phyloP scores from a whole-genome alignment of 306 rosid genomes.

The Acacia acuminata region DNA sequence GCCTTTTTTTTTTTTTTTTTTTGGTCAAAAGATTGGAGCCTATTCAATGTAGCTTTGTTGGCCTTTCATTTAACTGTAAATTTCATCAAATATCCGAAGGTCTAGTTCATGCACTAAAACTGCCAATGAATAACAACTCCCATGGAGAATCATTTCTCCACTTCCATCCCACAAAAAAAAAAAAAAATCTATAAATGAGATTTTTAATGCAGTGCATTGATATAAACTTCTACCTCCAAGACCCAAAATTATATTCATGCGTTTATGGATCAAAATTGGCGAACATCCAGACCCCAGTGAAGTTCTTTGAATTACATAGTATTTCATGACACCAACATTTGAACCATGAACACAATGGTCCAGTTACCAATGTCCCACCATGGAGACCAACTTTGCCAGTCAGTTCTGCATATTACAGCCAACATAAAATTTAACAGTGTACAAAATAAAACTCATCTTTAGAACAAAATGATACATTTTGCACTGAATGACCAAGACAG shows the following conservation, averaged over 20 bases:
- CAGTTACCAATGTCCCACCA: background rate
- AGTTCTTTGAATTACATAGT: background rate
- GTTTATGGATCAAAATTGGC: background rate
- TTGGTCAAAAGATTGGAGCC: no score
- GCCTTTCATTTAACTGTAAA: slow-evolving; percentile 21
- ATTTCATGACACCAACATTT: background rate
- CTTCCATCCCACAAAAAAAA: no score
- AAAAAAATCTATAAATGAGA: background rate
- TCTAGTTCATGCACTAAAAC: no score
- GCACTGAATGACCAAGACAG: background rate
- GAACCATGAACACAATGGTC: background rate
- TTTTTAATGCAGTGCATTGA: background rate
- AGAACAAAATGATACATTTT: background rate
- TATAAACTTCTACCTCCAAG: background rate
- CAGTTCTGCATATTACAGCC: background rate
- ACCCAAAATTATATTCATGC: background rate
- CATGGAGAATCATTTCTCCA: no score
- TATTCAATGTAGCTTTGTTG: slow-evolving; percentile 49
- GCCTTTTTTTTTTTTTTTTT: no score
- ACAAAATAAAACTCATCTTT: background rate
- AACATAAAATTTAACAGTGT: background rate
- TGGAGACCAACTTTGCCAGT: background rate
- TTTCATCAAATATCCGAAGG: no score
- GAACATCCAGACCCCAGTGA: background rate
- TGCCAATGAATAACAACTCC: no score